Base-by-base conservation (phyloP, 1,284 basidiomycete species). In the Athelia sp. region DNA sequence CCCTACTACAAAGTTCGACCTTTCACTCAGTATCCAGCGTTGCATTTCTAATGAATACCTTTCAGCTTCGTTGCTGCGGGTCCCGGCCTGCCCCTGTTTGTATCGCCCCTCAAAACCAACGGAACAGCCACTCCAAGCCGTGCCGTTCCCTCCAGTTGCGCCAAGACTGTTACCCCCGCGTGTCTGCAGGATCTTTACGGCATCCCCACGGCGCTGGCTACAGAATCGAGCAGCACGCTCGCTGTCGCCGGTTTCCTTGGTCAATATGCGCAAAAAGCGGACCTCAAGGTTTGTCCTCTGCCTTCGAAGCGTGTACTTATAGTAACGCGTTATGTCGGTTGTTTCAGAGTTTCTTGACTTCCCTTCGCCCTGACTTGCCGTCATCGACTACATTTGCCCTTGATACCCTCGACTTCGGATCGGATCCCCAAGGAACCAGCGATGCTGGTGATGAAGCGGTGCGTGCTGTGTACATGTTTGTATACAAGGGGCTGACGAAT, bases 391-490 rank as follows among this genome's bases (percentile, higher is more conserved):
- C 64, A 9, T 65, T 67, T 52, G 57, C 58, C n/a, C 47, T 62
- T 14, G 54, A 59, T 43, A 57, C 54, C 45, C 49, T 67, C 18
- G 62, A 65, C 47, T 61, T 56, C 21, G 64, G 65, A 18, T 15
- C n/a, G 8, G 62, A 65, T 51, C 50, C 62, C 21, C 70, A 72
- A 51, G 50, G 55, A 22, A 49, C 51, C 1, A 51, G 50, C 6
- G 47, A 66, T 6, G 66, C 69, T 18, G 71, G 69, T 19, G 58
- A 63, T 19, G 61, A 63, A 47, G 64, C 65, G 21, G n/a, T n/a
- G n/a, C n/a, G n/a, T n/a, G n/a, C n/a, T n/a, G n/a, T n/a, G n/a
- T n/a, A n/a, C n/a, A n/a, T n/a, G n/a, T n/a, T n/a, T n/a, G n/a
- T n/a, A n/a, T n/a, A n/a, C n/a, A n/a, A n/a, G n/a, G n/a, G n/a